Conservation (phyloP, 306 rosid genomes). For the Malus asiatica region DNA sequence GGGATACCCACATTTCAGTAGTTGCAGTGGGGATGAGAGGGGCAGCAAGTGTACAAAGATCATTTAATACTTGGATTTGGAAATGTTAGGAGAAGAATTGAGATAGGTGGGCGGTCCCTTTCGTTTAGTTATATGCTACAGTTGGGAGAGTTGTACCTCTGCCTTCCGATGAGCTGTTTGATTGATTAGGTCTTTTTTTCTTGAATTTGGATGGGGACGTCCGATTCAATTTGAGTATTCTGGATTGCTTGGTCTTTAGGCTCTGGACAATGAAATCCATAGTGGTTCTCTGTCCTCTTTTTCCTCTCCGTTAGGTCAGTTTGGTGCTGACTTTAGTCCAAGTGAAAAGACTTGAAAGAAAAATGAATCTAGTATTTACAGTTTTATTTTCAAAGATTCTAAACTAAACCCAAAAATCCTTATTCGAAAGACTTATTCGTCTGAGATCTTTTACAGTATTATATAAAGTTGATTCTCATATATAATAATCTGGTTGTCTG, state of each 20-base stretch:
- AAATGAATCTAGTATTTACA: too few relatives aligned
- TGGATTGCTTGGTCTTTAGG: too few relatives aligned
- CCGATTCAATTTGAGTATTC: too few relatives aligned
- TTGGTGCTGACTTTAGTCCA: not conserved
- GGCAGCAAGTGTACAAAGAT: constrained; percentile 35
- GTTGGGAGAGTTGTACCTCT: constrained; percentile 27
- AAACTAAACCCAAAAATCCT: not conserved
- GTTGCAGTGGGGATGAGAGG: constrained; percentile 13
- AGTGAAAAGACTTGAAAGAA: not conserved
- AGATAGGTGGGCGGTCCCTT: constrained; percentile 62
- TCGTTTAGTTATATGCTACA: constrained; percentile 58
- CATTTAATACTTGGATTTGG: constrained; percentile 56
- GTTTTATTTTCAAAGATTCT: not conserved
- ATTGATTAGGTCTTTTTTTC: constrained; percentile 21
- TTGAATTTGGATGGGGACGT: too few relatives aligned
- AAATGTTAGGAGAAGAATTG: constrained; percentile 35
- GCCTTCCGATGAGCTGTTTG: constrained; percentile 29
- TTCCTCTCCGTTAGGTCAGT: not conserved
- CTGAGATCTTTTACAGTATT: too few relatives aligned
- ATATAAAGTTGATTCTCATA: too few relatives aligned
- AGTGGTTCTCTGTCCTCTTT: not conserved
- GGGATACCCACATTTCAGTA: constrained; percentile 34
- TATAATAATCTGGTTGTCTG: too few relatives aligned
- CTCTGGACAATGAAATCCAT: too few relatives aligned
- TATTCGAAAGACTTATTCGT: too few relatives aligned